Base-by-base conservation (phyloP, 2,329 filamentous ascomycete genomes). In the Aspergillus thermomutatus region DNA sequence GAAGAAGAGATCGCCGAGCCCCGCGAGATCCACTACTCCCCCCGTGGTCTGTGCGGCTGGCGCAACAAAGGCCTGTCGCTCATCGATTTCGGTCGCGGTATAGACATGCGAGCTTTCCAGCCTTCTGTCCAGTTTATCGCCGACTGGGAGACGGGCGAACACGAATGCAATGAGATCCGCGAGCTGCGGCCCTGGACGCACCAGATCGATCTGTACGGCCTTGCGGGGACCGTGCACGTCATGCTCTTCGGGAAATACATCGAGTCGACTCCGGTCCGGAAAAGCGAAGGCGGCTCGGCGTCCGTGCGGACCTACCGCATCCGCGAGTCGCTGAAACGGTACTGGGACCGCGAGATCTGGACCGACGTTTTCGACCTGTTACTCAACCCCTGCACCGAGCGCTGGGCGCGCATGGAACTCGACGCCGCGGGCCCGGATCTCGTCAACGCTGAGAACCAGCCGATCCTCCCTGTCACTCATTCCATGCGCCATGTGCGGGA, bases 271-370 rank as follows among this genome's bases (percentile, higher is more conserved):
- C 79, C 70, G 1, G 64, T 69, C 1, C 65, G 64, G 1, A 57
- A 54, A 14, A 63, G 64, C 46, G 53, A 60, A 9, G 58, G 58
- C 3, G 54, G 57, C 8, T 37, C 53, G 7, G 10, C 52, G 7
- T 31, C 46, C 50, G 54, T 82, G 1, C 87, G 89, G 69, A 86
- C 82, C 49, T 97, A 96, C 77, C 85, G 83, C 61, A 86, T 97
- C 63, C 84, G 88, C 52, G 93, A 97, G 75, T 84, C 80, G 14
- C 77, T 97, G 59, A 99, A 99, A 79, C 79, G 94, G 47, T 99
- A 99, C 76, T 99, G 94, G 94, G 92, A 97, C 79, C 89, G 87
- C 50, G 92, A 96, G 50, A 85, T 97, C 47, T 99, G 94, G 94
- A 76, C 71, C 2, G 86, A 89, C 58, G 87, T 89, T 49, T 96